Conservation (phyloP, 441 rosid species). For the Erodium texanum region DNA sequence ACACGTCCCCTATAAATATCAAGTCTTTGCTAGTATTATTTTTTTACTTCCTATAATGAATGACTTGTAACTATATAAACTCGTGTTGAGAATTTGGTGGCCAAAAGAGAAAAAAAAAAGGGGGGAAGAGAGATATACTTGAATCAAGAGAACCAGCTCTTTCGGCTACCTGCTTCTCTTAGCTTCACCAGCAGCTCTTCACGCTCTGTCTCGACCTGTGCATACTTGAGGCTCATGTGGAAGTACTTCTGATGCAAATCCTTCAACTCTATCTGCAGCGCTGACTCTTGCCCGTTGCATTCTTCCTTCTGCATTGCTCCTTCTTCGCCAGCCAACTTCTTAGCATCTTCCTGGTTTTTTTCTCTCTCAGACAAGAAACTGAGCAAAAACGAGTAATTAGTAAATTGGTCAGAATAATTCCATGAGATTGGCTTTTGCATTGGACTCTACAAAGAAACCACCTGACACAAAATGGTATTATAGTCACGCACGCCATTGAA, state of each 20-base stretch:
- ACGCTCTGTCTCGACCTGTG: slow-evolving; percentile 49
- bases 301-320: slow-evolving; percentile 12
- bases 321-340: slow-evolving; percentile 16
- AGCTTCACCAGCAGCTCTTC: slow-evolving; percentile 47
- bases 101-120: neutral
- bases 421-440: neutral
- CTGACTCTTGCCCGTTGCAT: slow-evolving; percentile 9
- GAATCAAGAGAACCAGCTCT: slow-evolving; percentile 29
- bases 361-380: slow-evolving; percentile 31
- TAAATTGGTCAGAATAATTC: neutral
- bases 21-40: neutral
- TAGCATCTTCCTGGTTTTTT: slow-evolving; percentile 12
- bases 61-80: neutral
- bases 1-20: neutral
- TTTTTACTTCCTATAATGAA: slow-evolving; percentile 5
- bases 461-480: neutral
- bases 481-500: neutral
- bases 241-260: slow-evolving; percentile 43
- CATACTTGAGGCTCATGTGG: slow-evolving; percentile 59
- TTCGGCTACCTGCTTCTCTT: slow-evolving; percentile 27
- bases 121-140: neutral
- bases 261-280: slow-evolving; percentile 37
- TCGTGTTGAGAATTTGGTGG: neutral
- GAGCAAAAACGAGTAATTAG: slow-evolving; percentile 16
- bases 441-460: neutral